Evolutionary conservation across 345 rosid genomes (phyloP).

Genomic region (Euphorbia peplus): DNA sequence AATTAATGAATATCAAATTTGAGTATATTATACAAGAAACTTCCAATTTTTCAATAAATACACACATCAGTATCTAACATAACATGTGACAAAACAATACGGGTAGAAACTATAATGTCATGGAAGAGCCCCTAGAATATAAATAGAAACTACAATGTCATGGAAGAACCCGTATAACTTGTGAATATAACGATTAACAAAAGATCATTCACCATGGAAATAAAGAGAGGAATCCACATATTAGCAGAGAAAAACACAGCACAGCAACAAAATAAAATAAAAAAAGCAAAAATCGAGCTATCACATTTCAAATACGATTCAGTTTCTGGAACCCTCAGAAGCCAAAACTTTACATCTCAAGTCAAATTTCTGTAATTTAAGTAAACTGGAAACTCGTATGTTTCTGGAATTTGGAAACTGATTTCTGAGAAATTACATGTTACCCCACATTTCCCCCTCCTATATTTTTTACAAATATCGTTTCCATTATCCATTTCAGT

Average conservation of each 20-base stretch:
- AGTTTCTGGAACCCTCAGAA: no score
- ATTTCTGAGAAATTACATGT: neutral
- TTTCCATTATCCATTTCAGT: neutral
- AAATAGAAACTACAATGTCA: neutral
- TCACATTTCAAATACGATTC: no score
- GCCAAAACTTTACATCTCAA: no score
- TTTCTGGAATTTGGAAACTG: neutral
- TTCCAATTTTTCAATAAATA: neutral
- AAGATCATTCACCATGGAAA: no score
- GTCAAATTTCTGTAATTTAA: no score
- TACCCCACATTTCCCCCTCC: neutral
- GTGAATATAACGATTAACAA: no score
- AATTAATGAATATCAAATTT: neutral
- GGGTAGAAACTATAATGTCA: neutral
- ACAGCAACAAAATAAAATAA: no score
- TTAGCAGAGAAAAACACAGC: no score
- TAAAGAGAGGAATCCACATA: no score
- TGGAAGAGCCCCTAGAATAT: neutral
- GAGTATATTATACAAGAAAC: neutral
- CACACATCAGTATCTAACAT: neutral
- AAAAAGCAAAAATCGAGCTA: no score
- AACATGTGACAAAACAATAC: neutral
- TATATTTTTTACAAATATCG: no score
- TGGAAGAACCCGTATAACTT: neutral
- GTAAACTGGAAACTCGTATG: neutral